Base-by-base conservation (phyloP, 2,329 filamentous ascomycete genomes). In the Aspergillus glaucus region DNA sequence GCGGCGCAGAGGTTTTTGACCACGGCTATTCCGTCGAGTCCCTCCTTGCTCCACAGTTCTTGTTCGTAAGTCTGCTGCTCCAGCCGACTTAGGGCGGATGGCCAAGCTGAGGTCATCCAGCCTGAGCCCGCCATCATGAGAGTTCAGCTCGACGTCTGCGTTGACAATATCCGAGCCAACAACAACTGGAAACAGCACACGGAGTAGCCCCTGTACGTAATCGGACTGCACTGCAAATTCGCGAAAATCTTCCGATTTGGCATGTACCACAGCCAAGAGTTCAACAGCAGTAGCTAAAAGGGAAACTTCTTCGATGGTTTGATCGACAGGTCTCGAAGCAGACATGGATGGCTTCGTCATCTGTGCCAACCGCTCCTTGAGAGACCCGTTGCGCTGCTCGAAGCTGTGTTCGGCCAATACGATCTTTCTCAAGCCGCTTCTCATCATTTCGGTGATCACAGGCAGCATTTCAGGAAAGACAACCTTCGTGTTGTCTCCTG, bases 91-190 rank as follows among this genome's bases (percentile, higher is more conserved):
- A 0, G 88, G 88, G 12, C 87, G 82, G 51, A 94, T 87, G 21
- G 91, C 86, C 1, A 95, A 86, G 67, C 92, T 88, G 41, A 85
- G 84, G 1, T 89, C 89, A 56, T 93, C 88, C 56, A 95, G 95
- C 0, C 83, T 92, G 49, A 95, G 78, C 1, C 82, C 80, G 9
- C 87, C 87, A 56, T 91, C 86, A 58, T 86, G 80, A 14, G 89
- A 91, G 58, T 89, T 84, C n/a, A 97, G 72, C 66, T 98, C 93
- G 0, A 84, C 87, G 59, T 93, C 87, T 0, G 93, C 84, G 47
- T 81, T 86, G 36, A 96, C 85, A 19, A 84, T 79, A 67, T 96
- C 89, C 10, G 88, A 85, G 57, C 88, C 92, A 22, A 95, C 90
- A 44, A 96, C 80, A 15, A 93, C 82, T 1, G 93, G 91, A 63